Percentiles rank a stretch among this genome's conserved stretches.
Conservation (phyloP, 371 early-diverging fungal genomes). For the Lichtheimia ornata region DNA sequence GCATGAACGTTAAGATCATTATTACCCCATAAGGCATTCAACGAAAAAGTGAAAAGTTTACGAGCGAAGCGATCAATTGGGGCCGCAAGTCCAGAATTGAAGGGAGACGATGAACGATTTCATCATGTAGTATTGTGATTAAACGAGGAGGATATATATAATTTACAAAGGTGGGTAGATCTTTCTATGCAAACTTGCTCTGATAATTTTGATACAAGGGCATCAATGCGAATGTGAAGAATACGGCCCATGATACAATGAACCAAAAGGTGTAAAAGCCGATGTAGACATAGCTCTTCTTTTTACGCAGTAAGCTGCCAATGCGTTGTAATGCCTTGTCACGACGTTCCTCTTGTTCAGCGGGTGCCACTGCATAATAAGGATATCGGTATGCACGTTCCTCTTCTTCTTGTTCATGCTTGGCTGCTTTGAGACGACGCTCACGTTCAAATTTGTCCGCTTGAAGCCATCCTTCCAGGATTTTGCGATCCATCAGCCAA, state of each 20-base stretch:
- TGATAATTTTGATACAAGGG: conserved; percentile 39
- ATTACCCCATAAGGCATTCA: too few relatives aligned
- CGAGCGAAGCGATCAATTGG: too few relatives aligned
- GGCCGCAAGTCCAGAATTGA: too few relatives aligned
- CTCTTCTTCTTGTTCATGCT: conserved; percentile 28
- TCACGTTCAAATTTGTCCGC: conserved; percentile 34
- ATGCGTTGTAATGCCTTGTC: conserved; percentile 23
- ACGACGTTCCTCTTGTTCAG: conserved; percentile 16
- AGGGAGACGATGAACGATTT: too few relatives aligned
- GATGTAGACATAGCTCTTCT: conserved; percentile 27
- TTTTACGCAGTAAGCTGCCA: conserved; percentile 27
- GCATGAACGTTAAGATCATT: too few relatives aligned
- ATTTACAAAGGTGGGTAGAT: not conserved
- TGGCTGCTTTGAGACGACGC: conserved; percentile 23
- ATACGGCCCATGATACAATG: conserved; percentile 39
- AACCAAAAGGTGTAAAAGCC: conserved; percentile 37
- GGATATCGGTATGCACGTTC: conserved; percentile 17
- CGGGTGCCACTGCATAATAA: conserved; percentile 12
- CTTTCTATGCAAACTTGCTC: conserved; percentile 4
- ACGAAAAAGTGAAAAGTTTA: too few relatives aligned
- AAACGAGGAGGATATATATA: not conserved
- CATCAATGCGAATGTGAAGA: conserved; percentile 49
- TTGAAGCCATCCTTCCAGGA: conserved; percentile 42
- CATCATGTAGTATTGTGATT: too few relatives aligned
- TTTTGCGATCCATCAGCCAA: conserved; percentile 34